phyloP scores from a whole-genome alignment of 2,329 filamentous ascomycete species.

The Xylariaceae sp. region DNA sequence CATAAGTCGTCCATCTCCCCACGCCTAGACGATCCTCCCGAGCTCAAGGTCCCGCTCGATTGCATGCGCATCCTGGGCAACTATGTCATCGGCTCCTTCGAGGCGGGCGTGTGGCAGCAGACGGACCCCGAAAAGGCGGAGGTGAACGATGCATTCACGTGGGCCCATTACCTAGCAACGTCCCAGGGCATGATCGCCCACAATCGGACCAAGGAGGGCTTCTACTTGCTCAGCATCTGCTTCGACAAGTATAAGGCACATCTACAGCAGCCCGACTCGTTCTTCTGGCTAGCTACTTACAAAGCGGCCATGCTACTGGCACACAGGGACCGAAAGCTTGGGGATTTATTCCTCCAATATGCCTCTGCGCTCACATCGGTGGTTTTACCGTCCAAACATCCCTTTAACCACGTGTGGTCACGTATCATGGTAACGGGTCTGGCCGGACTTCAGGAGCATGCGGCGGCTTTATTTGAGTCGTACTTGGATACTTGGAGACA shows the following conservation, averaged over 20 bases:
- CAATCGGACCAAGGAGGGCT: slow-evolving; percentile 22
- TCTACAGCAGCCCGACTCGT: slow-evolving; percentile 21
- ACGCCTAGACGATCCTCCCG: slow-evolving; percentile 20
- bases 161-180: slow-evolving; percentile 25
- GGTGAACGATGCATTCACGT: slow-evolving; percentile 24
- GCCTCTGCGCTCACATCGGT: slow-evolving; percentile 21
- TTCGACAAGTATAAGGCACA: slow-evolving; percentile 25
- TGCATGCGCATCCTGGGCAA: slow-evolving; percentile 24
- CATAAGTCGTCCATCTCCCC: slow-evolving; percentile 16
- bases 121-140: slow-evolving; percentile 12
- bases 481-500: slow-evolving; percentile 21
- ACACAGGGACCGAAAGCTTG: slow-evolving; percentile 17
- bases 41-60: slow-evolving; percentile 21
- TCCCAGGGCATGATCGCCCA: slow-evolving; percentile 26
- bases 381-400: slow-evolving; percentile 19
- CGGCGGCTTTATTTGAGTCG: slow-evolving; percentile 21
- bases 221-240: slow-evolving; percentile 21
- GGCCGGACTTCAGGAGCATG: slow-evolving; percentile 18
- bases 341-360: slow-evolving; percentile 21
- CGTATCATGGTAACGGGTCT: slow-evolving; percentile 22
- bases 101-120: slow-evolving; percentile 20
- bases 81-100: slow-evolving; percentile 21
- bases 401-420: slow-evolving; percentile 25
- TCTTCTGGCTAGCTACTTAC: slow-evolving; percentile 27
- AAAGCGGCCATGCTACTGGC: slow-evolving; percentile 24